Conservation (phyloP, 2,329 filamentous ascomycete species). For the Arthrinium phaeospermum region DNA sequence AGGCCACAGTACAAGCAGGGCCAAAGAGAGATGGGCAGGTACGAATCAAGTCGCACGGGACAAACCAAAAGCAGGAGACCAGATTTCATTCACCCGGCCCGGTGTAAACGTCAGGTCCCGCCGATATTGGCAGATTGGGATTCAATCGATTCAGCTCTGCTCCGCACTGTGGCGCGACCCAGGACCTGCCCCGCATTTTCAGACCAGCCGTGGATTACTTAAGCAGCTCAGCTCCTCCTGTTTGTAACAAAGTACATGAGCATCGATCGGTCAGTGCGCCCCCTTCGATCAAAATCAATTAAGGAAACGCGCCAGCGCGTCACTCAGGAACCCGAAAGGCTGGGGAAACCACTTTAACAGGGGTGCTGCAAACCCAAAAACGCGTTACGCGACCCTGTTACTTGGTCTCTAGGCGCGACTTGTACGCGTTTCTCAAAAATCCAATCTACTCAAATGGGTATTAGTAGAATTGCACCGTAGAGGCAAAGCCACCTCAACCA, state of each 20-base stretch:
- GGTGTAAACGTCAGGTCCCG: constrained; percentile 10
- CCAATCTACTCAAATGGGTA: constrained; percentile 10
- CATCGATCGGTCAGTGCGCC: not conserved
- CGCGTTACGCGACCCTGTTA: constrained; percentile 13
- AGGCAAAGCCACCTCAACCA: not conserved
- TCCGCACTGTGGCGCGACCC: constrained; percentile 3
- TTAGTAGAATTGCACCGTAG: constrained; percentile 11
- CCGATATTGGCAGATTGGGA: constrained; percentile 13
- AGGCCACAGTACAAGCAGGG: no score
- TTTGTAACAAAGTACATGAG: not conserved
- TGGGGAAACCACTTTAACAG: constrained; percentile 20
- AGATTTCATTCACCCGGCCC: constrained; percentile 7
- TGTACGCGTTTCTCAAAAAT: constrained; percentile 6
- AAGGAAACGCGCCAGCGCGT: constrained; percentile 4
- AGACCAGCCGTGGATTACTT: not conserved
- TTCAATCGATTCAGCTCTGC: constrained; percentile 13
- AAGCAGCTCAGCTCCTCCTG: not conserved
- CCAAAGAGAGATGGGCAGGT: not conserved
- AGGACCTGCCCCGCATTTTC: not conserved
- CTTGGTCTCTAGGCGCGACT: not conserved
- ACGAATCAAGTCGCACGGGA: not conserved
- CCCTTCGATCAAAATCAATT: not conserved
- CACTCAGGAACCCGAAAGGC: not conserved
- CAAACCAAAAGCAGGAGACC: not conserved
- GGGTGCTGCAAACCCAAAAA: not conserved